phyloP scores from a whole-genome alignment of 1,139 yeast species.

The Candida sanyaensis region DNA sequence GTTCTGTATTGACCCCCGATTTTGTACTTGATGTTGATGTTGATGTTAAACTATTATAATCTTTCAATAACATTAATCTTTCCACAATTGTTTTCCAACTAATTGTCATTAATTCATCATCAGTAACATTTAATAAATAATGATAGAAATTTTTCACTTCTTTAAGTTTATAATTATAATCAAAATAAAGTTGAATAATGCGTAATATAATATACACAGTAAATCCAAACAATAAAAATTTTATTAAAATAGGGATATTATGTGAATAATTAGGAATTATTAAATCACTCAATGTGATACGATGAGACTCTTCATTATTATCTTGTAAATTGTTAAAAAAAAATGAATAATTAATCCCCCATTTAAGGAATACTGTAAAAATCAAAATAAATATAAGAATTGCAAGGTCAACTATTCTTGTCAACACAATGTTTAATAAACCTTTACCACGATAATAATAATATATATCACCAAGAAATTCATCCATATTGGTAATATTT shows the following conservation, averaged over 20 bases:
- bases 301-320: constrained; percentile 9
- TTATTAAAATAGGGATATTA: constrained; percentile 50
- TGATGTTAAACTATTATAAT: constrained; percentile 73
- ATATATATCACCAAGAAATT: constrained; percentile 80
- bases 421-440: constrained; percentile 67
- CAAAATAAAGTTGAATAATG: constrained; percentile 59
- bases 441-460: constrained; percentile 87
- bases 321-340: constrained; percentile 26
- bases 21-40: constrained; percentile 36
- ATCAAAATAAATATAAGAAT: constrained; percentile 78
- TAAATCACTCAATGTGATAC: constrained; percentile 44
- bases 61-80: constrained; percentile 70
- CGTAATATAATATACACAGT: constrained; percentile 56
- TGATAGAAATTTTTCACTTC: constrained; percentile 68
- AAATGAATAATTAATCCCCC: constrained; percentile 71
- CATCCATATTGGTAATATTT: constrained; percentile 86
- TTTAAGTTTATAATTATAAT: constrained; percentile 49
- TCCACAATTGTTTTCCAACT: constrained; percentile 92
- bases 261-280: constrained; percentile 62
- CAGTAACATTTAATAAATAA: constrained; percentile 71
- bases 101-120: constrained; percentile 81
- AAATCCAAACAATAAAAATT: constrained; percentile 65
- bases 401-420: constrained; percentile 63
- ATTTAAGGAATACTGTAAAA: constrained; percentile 76
- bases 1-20: constrained; percentile 14